Base-by-base conservation (phyloP, 192 early-diverging fungal species). In the Allomyces javanicus region DNA sequence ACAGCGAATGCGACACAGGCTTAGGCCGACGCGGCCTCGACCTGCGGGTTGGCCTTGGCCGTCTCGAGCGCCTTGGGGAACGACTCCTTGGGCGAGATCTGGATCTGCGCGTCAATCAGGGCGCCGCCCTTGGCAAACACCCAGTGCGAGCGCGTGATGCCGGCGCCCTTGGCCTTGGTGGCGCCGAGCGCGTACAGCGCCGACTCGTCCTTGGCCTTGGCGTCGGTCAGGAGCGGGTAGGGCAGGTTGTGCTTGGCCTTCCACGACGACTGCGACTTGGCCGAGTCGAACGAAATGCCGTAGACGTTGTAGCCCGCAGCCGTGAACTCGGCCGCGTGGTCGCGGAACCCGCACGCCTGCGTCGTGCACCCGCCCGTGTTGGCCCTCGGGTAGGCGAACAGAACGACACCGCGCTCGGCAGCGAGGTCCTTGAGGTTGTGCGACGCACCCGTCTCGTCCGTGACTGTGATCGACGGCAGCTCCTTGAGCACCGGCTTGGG, bases 351-450 rank as follows among this genome's bases (percentile, higher is more conserved):
- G 66, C 74, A 75, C 11, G 71, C 74, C 66, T 74, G 73, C n/a
- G 45, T 72, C 23, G 73, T 74, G 61, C 73, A 74, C 11, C 73
- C 73, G 17, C 71, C 71, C 17, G 73, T 74, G 44, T 68, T 67
- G n/a, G 73, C 73, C 62, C 66, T 72, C 19, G 73, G 73, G 64
- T 74, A 74, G 44, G 72, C 64, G 43, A 74, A 74, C n/a, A 74
- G 61, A 11, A 74, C 73, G 1, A 74, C 24, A 27, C 73, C 73
- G 26, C 14, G 12, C 17, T 14, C 12, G 17, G 12, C 50, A n/a
- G 50, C 50, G 17, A 58, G 50, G 3, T 63, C 63, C 14, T 63
- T 17, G 24, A 22, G 21, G 14, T 63, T 63, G 63, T n/a, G 25
- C 25, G 63, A 25, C 11, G 17, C 14, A 63, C 63, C 63, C 14